Percentiles rank a stretch among this genome's conserved stretches.
These are phyloP conservation scores for Amniculicola lignicola DNA, from an alignment of 495 filamentous ascomycete genomes.

Conservation along the genomic window DNA sequence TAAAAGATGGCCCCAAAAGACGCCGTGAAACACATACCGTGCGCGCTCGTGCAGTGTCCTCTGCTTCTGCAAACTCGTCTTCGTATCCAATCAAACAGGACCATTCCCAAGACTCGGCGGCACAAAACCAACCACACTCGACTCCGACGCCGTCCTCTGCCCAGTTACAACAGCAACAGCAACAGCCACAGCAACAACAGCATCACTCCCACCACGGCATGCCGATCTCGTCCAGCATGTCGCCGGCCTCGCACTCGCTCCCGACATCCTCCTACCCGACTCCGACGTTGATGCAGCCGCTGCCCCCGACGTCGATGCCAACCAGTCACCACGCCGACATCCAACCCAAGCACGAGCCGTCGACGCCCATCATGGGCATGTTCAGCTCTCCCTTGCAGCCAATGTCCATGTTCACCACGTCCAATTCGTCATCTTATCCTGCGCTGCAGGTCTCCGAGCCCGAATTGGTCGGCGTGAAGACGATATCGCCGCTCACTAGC, in stretches of 20 bases:
- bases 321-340: background rate
- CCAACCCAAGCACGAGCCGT: conserved; percentile 23
- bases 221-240: conserved; percentile 1
- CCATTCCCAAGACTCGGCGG: background rate
- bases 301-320: background rate
- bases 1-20: conserved; percentile 69
- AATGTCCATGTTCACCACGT: background rate
- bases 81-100: conserved; percentile 17
- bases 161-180: background rate
- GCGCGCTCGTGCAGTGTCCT: conserved; percentile 35
- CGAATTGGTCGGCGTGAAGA: conserved; percentile 29
- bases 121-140: conserved; percentile 4
- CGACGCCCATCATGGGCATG: conserved; percentile 28
- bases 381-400: conserved; percentile 28
- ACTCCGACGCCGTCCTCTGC: conserved; percentile 1
- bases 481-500: conserved; percentile 21
- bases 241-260: background rate
- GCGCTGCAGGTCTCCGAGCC: conserved; percentile 21
- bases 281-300: background rate
- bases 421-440: conserved; percentile 4
- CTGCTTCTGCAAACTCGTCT: conserved; percentile 31
- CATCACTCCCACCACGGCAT: no score
- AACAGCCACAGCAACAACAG: background rate
- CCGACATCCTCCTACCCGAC: background rate
- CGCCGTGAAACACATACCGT: conserved; percentile 58